Evolutionary conservation across 192 early-diverging fungal genomes (phyloP), one percentile per base, ranked within the genome.

Genomic region (Chytriomyces sp.): DNA sequence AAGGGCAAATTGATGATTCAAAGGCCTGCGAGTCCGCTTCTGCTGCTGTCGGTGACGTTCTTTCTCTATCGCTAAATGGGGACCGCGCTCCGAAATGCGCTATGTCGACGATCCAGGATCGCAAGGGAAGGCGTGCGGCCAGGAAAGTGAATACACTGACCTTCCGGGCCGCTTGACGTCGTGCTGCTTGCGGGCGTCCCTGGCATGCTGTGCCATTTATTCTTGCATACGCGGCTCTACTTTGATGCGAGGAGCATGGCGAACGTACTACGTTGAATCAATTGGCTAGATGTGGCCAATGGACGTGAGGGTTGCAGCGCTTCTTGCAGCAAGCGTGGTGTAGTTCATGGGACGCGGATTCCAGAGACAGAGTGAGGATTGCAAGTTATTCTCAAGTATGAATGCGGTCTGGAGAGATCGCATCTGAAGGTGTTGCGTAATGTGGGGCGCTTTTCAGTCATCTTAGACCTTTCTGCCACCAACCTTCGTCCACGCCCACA

Each of bases 151-250:
- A n/a, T n/a, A n/a, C n/a, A n/a, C n/a, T n/a, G n/a, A n/a, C n/a
- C n/a, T n/a, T n/a, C n/a, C n/a, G n/a, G n/a, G n/a, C n/a, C n/a
- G 8, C 64, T 31, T 25, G 70, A 71, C 17, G 39, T 67, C 6
- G 63, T 78, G 17, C 59, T 80, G 59, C 41, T 83, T n/a, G 60
- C 72, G 14, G 82, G 82, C 22, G 75, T 82, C 17, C 83, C 65
- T 49, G 74, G 80, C 52, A 77, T 83, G 14, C 37, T 37, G 5
- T 19, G 38, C 6, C 82, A 83, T 36, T 76, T 49, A 36, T n/a
- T 8, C 5, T 80, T 77, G 4, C 26, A 22, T 12, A 56, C 53
- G 12, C 14, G 39, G 6, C 32, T 14, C 19, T 56, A 12, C 3
- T 49, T 75, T 39, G 73, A 67, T 26, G 52, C 56, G 19, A 52